Evolutionary conservation across 352 stramenopile genomes (phyloP).

Genomic region (Plasmopara muralis): DNA sequence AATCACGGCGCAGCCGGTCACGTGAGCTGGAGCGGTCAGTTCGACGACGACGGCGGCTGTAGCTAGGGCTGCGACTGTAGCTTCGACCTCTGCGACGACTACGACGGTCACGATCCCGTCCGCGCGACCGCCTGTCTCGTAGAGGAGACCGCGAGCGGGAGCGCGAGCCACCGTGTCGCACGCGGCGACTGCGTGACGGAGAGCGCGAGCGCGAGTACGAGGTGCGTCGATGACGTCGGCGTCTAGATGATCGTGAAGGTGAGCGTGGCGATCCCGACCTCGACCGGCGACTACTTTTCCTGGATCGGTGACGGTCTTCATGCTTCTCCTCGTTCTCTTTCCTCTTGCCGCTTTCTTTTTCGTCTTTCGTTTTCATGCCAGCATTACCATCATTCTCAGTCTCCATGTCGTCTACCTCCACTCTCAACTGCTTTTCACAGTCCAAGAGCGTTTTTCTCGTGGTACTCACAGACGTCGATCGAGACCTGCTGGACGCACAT

Average conservation of each 20-base stretch:
- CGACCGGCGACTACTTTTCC: constrained; percentile 50
- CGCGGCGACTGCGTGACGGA: constrained; percentile 29
- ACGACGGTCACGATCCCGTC: constrained; percentile 31
- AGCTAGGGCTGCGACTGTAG: constrained; percentile 36
- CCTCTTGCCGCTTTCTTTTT: constrained; percentile 14
- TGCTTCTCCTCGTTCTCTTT: constrained; percentile 16
- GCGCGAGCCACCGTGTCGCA: constrained; percentile 35
- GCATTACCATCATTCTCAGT: constrained; percentile 15
- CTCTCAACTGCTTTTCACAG: constrained; percentile 5
- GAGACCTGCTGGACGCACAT: constrained; percentile 12
- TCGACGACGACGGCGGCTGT: constrained; percentile 33
- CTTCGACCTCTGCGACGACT: constrained; percentile 33
- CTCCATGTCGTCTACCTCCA: neutral
- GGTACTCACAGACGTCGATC: constrained; percentile 13
- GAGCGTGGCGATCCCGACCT: constrained; percentile 45
- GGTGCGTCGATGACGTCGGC: constrained; percentile 33
- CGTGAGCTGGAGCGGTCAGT: constrained; percentile 50
- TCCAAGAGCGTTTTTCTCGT: constrained; percentile 10
- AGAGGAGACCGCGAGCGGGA: constrained; percentile 37
- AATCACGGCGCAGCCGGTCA: constrained; percentile 38
- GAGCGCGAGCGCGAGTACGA: constrained; percentile 47
- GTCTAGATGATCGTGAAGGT: constrained; percentile 45
- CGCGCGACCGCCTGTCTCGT: constrained; percentile 18
- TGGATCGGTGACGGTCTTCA: constrained; percentile 15
- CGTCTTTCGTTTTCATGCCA: constrained; percentile 6